Base-by-base conservation (phyloP, 768 basidiomycete genomes). In the Tephrocybe sp. region DNA sequence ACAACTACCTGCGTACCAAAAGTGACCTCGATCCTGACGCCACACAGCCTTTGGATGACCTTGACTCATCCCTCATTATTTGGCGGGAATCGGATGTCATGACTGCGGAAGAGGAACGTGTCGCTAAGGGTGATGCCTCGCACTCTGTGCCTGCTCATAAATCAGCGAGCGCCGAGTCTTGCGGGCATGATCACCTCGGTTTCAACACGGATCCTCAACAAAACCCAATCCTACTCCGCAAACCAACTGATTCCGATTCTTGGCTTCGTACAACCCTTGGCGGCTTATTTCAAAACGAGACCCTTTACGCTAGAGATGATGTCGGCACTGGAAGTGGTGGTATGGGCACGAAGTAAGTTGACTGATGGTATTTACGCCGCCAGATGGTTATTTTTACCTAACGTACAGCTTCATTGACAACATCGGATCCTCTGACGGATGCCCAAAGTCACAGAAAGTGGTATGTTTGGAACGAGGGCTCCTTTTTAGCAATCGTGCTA, bases 31-130 rank as follows among this genome's bases (percentile, higher is more conserved):
- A 89, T 60, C 78, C 84, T n/a, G 72, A 76, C 25, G 62, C 76
- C 17, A 46, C 63, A 18, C 56, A 72, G 36, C 52, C 65, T 18
- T 63, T 75, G 2, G 74, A 73, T 24, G 71, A 75, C 11, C 62
- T 70, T n/a, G 81, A 83, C 56, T 66, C 71, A 0, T 65, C 65
- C 8, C 73, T 93, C 50, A 83, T 94, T 48, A 80, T 93, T 43
- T 91, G 87, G 78, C 75, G 86, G 41, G 86, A 92, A 57, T 77
- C 77, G 20, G 90, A 92, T 69, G 73, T 81, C 23, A 79, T 82
- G 75, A 74, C 73, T 9, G 64, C 68, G 20, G 72, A 78, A 47
- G 81, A 84, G 60, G 78, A 80, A 54, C 66, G 67, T 45, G 45
- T 59, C 26, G 55, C 59, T 23, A 56, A 63, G 59, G 36, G 71